Conservation (phyloP, 75 land plant species). For the Selaginella moellendorffii region DNA sequence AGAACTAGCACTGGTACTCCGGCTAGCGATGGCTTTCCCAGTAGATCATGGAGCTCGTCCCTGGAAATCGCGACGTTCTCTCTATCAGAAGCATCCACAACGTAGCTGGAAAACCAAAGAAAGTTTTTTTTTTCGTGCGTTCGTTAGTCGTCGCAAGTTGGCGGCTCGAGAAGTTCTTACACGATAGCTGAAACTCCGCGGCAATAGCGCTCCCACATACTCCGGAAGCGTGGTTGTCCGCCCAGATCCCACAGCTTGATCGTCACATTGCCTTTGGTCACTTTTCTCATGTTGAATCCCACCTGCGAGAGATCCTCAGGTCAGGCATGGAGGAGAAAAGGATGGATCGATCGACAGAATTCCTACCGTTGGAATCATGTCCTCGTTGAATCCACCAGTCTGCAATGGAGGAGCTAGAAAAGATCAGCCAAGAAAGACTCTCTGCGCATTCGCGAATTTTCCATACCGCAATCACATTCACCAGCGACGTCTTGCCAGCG, state of each 20-base stretch:
- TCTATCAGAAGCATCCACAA: conserved; percentile 87
- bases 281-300: conserved; percentile 96
- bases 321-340: conserved; percentile 5
- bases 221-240: conserved; percentile 88
- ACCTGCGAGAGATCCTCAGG: conserved; percentile 31
- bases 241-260: conserved; percentile 98
- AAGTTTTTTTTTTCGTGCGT: too few relatives aligned
- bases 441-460: background rate
- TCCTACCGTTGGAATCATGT: conserved; percentile 95
- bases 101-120: conserved; percentile 50
- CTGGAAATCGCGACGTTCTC: conserved; percentile 63
- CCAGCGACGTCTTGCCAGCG: conserved; percentile 92
- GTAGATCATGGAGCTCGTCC: conserved; percentile 68
- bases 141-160: too few relatives aligned
- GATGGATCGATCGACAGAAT: background rate
- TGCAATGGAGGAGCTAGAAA: conserved; percentile 16
- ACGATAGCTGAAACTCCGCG: conserved; percentile 94
- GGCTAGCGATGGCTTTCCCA: conserved; percentile 60
- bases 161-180: too few relatives aligned
- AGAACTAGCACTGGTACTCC: conserved; percentile 79
- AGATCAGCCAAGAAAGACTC: background rate
- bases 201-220: conserved; percentile 99
- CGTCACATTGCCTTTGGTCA: conserved; percentile 92
- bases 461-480: conserved; percentile 77
- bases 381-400: conserved; percentile 94